phyloP scores from a whole-genome alignment of 805 yeast genomes.

The Ogataea angusta region DNA sequence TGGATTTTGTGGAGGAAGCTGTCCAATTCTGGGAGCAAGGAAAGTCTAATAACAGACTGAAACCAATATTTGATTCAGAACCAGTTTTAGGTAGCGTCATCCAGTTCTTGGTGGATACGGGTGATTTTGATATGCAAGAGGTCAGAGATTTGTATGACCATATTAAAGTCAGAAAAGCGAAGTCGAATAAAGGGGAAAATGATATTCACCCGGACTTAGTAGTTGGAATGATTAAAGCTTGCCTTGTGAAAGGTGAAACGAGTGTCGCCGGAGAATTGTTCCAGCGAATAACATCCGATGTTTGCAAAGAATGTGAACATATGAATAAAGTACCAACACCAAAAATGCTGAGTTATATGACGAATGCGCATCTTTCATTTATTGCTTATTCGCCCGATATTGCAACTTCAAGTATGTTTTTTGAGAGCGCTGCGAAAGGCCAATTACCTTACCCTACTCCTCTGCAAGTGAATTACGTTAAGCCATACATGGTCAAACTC shows the following conservation, averaged over 20 bases:
- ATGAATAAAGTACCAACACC: conserved; percentile 24
- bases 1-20: conserved; percentile 58
- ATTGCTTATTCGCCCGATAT: conserved; percentile 74
- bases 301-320: conserved; percentile 32
- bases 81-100: conserved; percentile 65
- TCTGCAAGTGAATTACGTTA: conserved; percentile 69
- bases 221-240: conserved; percentile 70
- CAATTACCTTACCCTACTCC: conserved; percentile 70
- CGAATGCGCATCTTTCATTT: conserved; percentile 73
- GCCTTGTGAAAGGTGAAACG: conserved; percentile 59
- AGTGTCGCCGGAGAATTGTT: conserved; percentile 62
- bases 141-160: conserved; percentile 49
- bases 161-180: conserved; percentile 28
- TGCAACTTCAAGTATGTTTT: conserved; percentile 67
- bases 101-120: conserved; percentile 60
- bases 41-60: conserved; percentile 38
- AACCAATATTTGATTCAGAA: conserved; percentile 52
- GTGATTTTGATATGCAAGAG: conserved; percentile 58
- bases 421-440: conserved; percentile 62
- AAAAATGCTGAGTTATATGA: conserved; percentile 47
- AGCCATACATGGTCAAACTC: conserved; percentile 59
- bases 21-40: conserved; percentile 65
- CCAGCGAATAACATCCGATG: conserved; percentile 51
- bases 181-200: conserved; percentile 24
- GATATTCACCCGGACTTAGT: conserved; percentile 44